phyloP scores from a whole-genome alignment of 768 basidiomycete genomes.

The Floccularia luteovirens region DNA sequence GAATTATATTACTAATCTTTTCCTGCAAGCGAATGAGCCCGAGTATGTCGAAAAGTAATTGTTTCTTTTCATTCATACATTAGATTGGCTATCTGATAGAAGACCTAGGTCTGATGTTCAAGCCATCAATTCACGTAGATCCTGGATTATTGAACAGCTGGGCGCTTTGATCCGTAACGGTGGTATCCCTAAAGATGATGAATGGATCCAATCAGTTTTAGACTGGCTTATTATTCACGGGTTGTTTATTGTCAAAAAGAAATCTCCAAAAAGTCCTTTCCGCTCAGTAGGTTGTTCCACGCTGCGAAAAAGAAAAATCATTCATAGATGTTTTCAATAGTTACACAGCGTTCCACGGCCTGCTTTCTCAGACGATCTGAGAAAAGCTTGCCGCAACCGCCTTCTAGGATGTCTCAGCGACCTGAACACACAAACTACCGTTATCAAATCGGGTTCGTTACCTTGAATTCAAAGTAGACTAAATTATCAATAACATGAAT shows the following conservation, averaged over 20 bases:
- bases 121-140: constrained; percentile 47
- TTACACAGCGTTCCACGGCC: constrained; percentile 56
- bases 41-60: constrained; percentile 32
- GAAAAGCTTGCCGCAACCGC: constrained; percentile 56
- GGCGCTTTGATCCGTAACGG: constrained; percentile 71
- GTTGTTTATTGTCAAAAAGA: constrained; percentile 70
- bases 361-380: constrained; percentile 66
- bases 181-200: constrained; percentile 71
- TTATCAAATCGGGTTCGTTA: constrained; percentile 42
- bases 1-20: constrained; percentile 67
- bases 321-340: constrained; percentile 30
- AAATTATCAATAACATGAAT: background rate
- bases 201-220: constrained; percentile 66
- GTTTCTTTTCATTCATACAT: background rate
- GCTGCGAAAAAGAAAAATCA: background rate
- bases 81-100: constrained; percentile 6
- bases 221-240: constrained; percentile 82
- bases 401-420: constrained; percentile 72
- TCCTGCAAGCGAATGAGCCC: constrained; percentile 50
- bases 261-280: constrained; percentile 56
- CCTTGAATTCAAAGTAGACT: background rate
- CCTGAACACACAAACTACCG: constrained; percentile 49
- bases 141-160: constrained; percentile 87
- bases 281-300: constrained; percentile 39
- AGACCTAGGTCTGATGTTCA: constrained; percentile 41